Conservation (phyloP, 495 filamentous ascomycete species). For the Aspergillus nanangensis region DNA sequence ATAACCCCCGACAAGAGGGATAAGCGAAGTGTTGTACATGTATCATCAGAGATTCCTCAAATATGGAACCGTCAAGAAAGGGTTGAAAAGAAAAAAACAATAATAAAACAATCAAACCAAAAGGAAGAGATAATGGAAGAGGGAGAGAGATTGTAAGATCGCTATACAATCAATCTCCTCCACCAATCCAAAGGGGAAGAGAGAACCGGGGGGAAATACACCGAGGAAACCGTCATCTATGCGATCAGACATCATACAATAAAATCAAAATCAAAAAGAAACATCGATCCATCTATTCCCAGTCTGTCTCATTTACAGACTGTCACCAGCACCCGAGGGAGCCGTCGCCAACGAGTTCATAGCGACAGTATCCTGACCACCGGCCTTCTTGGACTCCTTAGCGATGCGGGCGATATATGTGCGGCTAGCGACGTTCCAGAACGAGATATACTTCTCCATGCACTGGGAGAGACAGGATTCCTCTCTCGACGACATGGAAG, state of each 20-base stretch:
- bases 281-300: not conserved
- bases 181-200: no score
- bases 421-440: constrained; percentile 82
- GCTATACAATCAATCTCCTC: no score
- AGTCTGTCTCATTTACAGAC: constrained; percentile 4
- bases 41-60: constrained; percentile 1
- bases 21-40: constrained; percentile 1
- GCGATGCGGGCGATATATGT: constrained; percentile 73
- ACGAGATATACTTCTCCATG: constrained; percentile 96
- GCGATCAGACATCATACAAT: no score
- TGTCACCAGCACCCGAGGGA: constrained; percentile 6
- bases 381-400: constrained; percentile 46
- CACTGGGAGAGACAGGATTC: constrained; percentile 77
- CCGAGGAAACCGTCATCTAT: no score
- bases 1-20: no score
- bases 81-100: not conserved
- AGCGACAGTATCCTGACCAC: constrained; percentile 20
- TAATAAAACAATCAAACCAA: constrained; percentile 4
- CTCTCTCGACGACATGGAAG: constrained; percentile 66
- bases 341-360: constrained; percentile 25
- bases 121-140: no score
- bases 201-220: no score
- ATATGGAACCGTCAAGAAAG: not conserved
- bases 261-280: no score
- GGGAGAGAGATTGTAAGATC: no score